A percentile compares a stretch with the other conserved stretches of the same genome.
phyloP scores from a whole-genome alignment of 106 monocot species.

The Triglochin maritima region DNA sequence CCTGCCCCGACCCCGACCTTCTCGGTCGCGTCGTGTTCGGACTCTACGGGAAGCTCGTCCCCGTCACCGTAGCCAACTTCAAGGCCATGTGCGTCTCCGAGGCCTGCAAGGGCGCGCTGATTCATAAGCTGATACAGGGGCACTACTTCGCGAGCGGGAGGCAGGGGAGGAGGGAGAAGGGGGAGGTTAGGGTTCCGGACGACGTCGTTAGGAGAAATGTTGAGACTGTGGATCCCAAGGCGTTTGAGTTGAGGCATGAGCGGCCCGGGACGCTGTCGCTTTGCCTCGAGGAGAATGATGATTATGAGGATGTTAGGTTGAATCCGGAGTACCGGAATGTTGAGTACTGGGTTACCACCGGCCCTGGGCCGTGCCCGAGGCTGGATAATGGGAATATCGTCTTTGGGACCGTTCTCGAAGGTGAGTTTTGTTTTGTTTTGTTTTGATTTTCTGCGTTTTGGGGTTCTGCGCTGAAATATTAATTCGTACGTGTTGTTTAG shows the following conservation, averaged over 20 bases:
- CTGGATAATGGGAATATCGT: constrained; percentile 80
- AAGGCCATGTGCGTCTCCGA: constrained; percentile 53
- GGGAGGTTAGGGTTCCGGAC: constrained; percentile 46
- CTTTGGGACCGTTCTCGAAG: constrained; percentile 97
- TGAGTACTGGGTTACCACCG: constrained; percentile 91
- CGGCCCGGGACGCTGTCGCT: constrained; percentile 74
- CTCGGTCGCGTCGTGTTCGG: constrained; percentile 84
- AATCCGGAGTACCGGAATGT: constrained; percentile 80
- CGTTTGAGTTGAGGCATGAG: constrained; percentile 60
- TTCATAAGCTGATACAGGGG: constrained; percentile 74
- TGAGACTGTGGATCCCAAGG: constrained; percentile 56
- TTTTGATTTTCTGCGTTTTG: too few species aligned
- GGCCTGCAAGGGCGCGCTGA: constrained; percentile 57
- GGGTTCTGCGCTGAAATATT: too few species aligned
- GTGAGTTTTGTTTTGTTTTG: constrained; percentile 7
- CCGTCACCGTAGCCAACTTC: constrained; percentile 78
- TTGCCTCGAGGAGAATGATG: constrained; percentile 77
- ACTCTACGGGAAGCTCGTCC: constrained; percentile 66
- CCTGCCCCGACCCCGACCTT: constrained; percentile 61
- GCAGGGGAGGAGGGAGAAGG: constrained; percentile 68
- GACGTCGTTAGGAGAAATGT: constrained; percentile 36
- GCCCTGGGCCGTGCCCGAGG: constrained; percentile 80
- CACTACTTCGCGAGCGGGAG: constrained; percentile 74
- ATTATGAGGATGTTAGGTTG: constrained; percentile 75
- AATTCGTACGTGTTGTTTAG: too few species aligned